These are phyloP conservation scores for Mangifera indica DNA, from an alignment of 345 rosid genomes.

Conservation along the genomic window DNA sequence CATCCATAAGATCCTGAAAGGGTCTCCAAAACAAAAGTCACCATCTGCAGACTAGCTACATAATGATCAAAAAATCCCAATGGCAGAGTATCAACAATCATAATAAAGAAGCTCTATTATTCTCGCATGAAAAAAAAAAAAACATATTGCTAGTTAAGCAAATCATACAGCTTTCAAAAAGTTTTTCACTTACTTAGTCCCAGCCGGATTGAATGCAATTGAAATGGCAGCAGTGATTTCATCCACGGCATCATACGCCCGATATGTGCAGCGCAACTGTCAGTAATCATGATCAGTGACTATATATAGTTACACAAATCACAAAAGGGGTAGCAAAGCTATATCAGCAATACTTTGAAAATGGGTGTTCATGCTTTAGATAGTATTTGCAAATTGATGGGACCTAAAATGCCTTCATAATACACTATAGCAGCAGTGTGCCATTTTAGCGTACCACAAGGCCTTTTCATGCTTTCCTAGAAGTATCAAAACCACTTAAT, in stretches of 20 bases:
- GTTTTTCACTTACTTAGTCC: conserved; percentile 67
- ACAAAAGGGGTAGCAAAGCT: conserved; percentile 7
- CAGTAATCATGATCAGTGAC: conserved; percentile 12
- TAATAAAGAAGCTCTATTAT: not conserved
- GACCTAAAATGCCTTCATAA: conserved; percentile 11
- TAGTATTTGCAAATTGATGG: not conserved
- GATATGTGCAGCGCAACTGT: conserved; percentile 89
- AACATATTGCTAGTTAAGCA: not conserved
- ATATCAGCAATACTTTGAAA: not conserved
- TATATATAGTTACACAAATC: conserved; percentile 14
- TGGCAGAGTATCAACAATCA: not conserved
- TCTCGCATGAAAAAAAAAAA: not conserved
- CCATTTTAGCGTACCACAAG: not conserved
- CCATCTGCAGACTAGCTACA: not conserved
- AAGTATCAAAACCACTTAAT: conserved; percentile 3
- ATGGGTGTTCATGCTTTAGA: not conserved
- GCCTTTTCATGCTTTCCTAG: conserved; percentile 8
- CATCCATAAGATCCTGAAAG: not conserved
- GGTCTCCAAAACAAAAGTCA: not conserved
- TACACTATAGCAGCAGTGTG: not conserved
- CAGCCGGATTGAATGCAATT: conserved; percentile 77
- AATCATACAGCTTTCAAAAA: not conserved
- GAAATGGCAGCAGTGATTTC: conserved; percentile 96
- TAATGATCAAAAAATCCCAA: not conserved
- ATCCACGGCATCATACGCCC: conserved; percentile 95